phyloP scores from a whole-genome alignment of 2,329 filamentous ascomycete species.

The Ilyonectria destructans region DNA sequence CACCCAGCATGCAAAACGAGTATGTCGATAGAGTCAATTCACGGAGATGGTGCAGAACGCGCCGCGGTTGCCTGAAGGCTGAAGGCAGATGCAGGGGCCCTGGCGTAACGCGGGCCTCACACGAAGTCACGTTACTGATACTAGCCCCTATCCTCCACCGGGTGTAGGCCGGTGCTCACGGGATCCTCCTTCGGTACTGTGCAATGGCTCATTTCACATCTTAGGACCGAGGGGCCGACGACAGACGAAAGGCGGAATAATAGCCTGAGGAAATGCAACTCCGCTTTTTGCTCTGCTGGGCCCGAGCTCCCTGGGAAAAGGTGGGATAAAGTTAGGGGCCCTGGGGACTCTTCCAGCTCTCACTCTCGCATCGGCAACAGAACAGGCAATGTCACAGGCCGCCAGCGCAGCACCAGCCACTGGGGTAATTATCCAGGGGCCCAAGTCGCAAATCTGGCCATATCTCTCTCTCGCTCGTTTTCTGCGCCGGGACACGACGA shows the following conservation, averaged over 20 bases:
- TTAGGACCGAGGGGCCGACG: neutral
- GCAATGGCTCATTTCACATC: neutral
- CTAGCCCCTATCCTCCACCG: no score
- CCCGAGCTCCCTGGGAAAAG: neutral
- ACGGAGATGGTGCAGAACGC: neutral
- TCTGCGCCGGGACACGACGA: neutral
- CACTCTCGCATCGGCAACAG: neutral
- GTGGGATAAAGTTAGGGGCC: neutral
- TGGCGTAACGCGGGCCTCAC: constrained; percentile 24
- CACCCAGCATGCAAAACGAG: neutral
- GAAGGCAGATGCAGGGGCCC: neutral
- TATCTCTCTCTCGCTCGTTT: neutral
- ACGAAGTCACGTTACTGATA: constrained; percentile 32
- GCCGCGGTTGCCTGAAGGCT: neutral
- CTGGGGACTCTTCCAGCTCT: neutral
- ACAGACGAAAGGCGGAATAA: neutral
- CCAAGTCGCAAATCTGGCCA: constrained; percentile 9
- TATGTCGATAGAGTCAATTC: neutral
- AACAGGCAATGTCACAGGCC: constrained; percentile 22
- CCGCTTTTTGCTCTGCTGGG: neutral
- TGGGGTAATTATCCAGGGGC: constrained; percentile 5
- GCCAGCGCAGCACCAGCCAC: neutral
- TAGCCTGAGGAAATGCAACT: neutral
- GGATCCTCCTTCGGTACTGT: no score
- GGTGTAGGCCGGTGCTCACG: neutral